Evolutionary conservation across 2,329 filamentous ascomycete genomes (phyloP), one percentile per base, ranked within the genome.

Genomic region (Tolypocladium ophioglossoides): DNA sequence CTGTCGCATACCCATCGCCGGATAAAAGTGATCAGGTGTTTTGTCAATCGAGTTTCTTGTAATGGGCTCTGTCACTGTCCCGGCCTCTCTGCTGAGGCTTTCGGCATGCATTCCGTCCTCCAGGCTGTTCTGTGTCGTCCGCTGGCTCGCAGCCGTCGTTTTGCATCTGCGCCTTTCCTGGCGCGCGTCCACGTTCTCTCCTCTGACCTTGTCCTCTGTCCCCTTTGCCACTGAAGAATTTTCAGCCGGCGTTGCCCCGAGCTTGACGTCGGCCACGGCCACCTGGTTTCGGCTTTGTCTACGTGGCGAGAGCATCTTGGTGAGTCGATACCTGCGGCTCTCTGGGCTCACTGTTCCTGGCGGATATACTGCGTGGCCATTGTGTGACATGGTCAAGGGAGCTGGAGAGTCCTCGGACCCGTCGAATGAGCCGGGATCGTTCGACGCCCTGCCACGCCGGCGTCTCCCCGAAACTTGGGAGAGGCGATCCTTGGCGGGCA

Each of bases 31-130:
- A 7, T 52, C 37, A 18, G 55, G 51, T 1, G 35, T 52, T 5
- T 18, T 51, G 53, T 39, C 24, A 7, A 54, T 14, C 50, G 46
- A 63, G 55, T 18, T 60, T 57, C 34, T 62, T 51, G 4, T 54
- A 37, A 47, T 61, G 51, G 11, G 60, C 53, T 49, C 61, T 60
- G 7, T 12, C 9, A 39, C 18, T 4, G n/a, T 9, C 18, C 18
- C 18, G 8, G 18, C 38, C 16, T 20, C 38, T 20, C n/a, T 11
- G n/a, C 18, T 20, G 38, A 39, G 38, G 7, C 8, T 2, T 20
- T 11, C 20, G 18, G 4, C 2, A 18, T 20, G 38, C n/a, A 7
- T 20, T 20, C 9, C 38, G 20, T 39, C 38, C 7, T 39, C 38
- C 1, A 20, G 38, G 38, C 18, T 39, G 38, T 11, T 39, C 18